Evolutionary conservation across 148 eudicot genomes (phyloP).

Genomic region (Heliamphora exappendiculata): DNA sequence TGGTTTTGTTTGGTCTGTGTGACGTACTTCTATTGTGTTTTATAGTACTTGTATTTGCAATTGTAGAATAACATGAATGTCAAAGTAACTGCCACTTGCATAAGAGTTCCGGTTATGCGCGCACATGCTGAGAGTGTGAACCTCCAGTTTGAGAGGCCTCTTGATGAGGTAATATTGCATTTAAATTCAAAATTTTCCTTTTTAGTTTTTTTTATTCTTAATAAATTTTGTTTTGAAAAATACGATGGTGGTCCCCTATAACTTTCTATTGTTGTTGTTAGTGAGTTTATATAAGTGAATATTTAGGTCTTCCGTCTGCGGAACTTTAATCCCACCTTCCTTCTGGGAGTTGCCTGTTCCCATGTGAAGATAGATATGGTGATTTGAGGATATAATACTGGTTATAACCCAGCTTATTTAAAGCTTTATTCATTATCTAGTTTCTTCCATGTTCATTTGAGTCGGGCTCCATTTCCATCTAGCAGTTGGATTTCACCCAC

Average conservation of each 20-base stretch:
- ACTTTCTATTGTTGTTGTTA: background rate
- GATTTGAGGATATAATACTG: background rate
- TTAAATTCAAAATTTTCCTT: background rate
- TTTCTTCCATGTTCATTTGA: background rate
- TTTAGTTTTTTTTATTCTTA: background rate
- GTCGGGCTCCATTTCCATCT: background rate
- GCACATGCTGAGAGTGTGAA: slow-evolving; percentile 94
- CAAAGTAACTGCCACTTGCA: slow-evolving; percentile 83
- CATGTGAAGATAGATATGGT: background rate
- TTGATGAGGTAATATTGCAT: slow-evolving; percentile 69
- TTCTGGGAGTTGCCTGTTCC: background rate
- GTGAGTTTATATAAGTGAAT: background rate
- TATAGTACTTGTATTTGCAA: background rate
- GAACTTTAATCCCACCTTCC: background rate
- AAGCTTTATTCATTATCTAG: background rate
- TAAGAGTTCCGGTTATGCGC: slow-evolving; percentile 89
- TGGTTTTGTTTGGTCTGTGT: background rate
- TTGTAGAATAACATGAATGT: slow-evolving; percentile 59
- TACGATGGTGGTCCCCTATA: too few species aligned
- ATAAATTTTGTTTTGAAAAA: background rate
- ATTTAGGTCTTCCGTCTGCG: background rate
- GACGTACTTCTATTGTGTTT: background rate
- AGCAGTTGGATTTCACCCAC: background rate
- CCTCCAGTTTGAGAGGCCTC: slow-evolving; percentile 84
- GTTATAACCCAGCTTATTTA: background rate